phyloP scores from a whole-genome alignment of 2,329 filamentous ascomycete species.

The Trichophyton rubrum region DNA sequence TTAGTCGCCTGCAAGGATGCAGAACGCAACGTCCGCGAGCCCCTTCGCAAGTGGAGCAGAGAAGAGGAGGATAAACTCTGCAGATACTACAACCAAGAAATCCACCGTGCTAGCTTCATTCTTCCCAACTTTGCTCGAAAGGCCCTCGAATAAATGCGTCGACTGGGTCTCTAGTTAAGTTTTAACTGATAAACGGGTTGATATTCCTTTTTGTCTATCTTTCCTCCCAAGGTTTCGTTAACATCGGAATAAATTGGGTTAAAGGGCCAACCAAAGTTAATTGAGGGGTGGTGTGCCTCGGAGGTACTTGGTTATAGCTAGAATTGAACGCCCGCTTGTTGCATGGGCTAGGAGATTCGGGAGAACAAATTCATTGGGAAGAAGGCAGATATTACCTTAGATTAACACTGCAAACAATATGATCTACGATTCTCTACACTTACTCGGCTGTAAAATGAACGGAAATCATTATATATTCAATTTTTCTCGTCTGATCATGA shows the following conservation, averaged over 20 bases:
- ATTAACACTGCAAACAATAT: not conserved
- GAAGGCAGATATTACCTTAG: not conserved
- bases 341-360: not conserved
- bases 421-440: not conserved
- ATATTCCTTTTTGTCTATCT: not conserved
- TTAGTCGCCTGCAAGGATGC: constrained; percentile 98
- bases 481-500: not conserved
- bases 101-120: constrained; percentile 89
- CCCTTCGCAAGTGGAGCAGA: constrained; percentile 63
- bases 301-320: not conserved
- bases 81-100: constrained; percentile 94
- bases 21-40: constrained; percentile 69
- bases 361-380: not conserved
- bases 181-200: not conserved
- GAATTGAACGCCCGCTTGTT: not conserved
- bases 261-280: not conserved
- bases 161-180: not conserved
- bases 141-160: constrained; percentile 26
- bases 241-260: not conserved
- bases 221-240: not conserved
- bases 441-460: not conserved
- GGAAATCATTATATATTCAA: not conserved
- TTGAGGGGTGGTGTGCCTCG: not conserved
- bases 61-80: constrained; percentile 90
- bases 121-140: constrained; percentile 88